These are phyloP conservation scores for Aleurites moluccanus DNA, from an alignment of 441 rosid genomes.

Conservation along the genomic window DNA sequence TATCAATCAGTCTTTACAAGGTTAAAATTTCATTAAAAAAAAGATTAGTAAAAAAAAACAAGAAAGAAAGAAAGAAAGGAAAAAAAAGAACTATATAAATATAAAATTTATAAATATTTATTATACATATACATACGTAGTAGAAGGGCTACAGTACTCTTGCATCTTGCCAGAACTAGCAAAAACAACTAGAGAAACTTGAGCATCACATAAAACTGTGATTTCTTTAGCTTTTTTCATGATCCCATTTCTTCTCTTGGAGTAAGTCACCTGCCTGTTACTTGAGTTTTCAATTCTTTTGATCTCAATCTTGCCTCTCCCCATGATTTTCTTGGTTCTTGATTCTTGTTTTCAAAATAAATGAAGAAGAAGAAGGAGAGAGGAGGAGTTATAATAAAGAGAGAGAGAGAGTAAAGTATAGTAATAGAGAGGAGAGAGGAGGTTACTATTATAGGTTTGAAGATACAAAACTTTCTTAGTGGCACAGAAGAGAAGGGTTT, in stretches of 20 bases:
- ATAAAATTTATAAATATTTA: too few relatives aligned
- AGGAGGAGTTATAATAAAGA: constrained; percentile 13
- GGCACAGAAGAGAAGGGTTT: constrained; percentile 52
- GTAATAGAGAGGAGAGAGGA: constrained; percentile 7
- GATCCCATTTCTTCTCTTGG: constrained; percentile 84
- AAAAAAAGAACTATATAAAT: background rate
- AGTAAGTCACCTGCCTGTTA: constrained; percentile 86
- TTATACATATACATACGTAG: constrained; percentile 56
- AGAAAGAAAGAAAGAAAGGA: background rate
- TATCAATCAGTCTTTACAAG: constrained; percentile 54
- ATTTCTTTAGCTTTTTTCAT: constrained; percentile 95
- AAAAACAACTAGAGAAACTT: constrained; percentile 75
- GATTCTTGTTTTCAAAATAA: constrained; percentile 15
- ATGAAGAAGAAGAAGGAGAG: constrained; percentile 20
- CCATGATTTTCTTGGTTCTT: constrained; percentile 45
- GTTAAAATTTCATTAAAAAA: too few relatives aligned
- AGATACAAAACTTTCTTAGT: constrained; percentile 50
- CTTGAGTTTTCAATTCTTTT: constrained; percentile 90
- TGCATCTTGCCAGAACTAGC: constrained; percentile 82
- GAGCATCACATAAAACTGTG: constrained; percentile 82
- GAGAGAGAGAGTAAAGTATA: background rate
- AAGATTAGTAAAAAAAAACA: too few relatives aligned
- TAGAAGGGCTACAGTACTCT: constrained; percentile 70
- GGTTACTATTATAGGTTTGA: constrained; percentile 56
- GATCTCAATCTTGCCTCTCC: constrained; percentile 95